Evolutionary conservation across 2,329 filamentous ascomycete species (phyloP).

Genomic region (Alternaria arbusti): DNA sequence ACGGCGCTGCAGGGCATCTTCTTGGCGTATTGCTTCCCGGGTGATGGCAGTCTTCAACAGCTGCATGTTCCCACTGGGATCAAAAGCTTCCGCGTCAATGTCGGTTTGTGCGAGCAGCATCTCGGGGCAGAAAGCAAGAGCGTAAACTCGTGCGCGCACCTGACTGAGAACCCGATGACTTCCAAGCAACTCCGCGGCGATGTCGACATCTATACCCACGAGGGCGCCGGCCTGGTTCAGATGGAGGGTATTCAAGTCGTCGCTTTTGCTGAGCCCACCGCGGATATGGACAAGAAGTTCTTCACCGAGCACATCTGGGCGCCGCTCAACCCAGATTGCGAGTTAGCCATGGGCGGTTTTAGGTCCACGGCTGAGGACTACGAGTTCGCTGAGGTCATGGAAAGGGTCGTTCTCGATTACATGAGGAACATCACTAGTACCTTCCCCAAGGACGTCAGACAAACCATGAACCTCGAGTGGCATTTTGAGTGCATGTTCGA

Average conservation of each 20-base stretch:
- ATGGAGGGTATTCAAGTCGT: neutral
- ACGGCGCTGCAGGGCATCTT: neutral
- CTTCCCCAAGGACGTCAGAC: neutral
- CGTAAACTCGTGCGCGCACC: neutral
- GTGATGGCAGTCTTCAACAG: neutral
- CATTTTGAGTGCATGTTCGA: neutral
- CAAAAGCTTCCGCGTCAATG: constrained; percentile 26
- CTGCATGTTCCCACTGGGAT: constrained; percentile 20
- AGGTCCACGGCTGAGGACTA: neutral
- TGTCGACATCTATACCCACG: neutral
- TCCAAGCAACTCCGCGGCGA: neutral
- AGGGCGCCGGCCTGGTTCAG: neutral
- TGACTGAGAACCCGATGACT: neutral
- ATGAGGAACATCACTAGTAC: neutral
- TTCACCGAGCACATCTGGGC: neutral
- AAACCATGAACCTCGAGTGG: neutral
- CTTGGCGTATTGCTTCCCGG: neutral
- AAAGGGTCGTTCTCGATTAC: neutral
- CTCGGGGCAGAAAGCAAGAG: neutral
- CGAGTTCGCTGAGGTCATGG: neutral
- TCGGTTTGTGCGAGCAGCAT: neutral
- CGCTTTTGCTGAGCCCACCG: neutral
- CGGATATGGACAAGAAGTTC: neutral
- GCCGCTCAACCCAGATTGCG: neutral
- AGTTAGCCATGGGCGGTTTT: neutral